Evolutionary conservation across 2,329 filamentous ascomycete species (phyloP), one percentile per base, ranked within the genome.

Genomic region (Alternaria arborescens): DNA sequence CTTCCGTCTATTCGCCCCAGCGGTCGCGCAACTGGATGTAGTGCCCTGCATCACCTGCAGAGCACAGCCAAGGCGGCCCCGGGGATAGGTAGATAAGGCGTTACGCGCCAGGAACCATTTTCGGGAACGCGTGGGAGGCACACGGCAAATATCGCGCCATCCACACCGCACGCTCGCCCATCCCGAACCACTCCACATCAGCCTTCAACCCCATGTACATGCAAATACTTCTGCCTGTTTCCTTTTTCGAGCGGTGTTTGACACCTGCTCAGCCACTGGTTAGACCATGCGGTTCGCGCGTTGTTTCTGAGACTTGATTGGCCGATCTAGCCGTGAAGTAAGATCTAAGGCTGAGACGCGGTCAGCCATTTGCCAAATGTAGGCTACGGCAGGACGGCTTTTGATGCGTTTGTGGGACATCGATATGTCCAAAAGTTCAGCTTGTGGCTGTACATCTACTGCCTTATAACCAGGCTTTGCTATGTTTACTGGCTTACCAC

Each of bases 301-400:
- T 18, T 11, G 30, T 38, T 47, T n/a, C 16, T n/a, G 16, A 24
- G 30, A 20, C 11, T 6, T 60, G 55, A 65, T 65, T 65, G 64
- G 66, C 26, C 38, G 41, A 52, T 56, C 22, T 34, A 24, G 34
- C 26, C 52, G 32, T 28, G 11, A 47, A 47, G 32, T 20, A 40
- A 43, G 34, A 44, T 59, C 55, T 55, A 68, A 66, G 65, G 68
- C 68, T 71, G 65, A 70, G 63, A 60, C 61, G 58, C 61, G 47
- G 43, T 64, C 50, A 61, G 52, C 66, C 67, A 66, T 71, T 70
- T 55, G 38, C 68, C 65, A 48, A 55, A 66, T 68, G 40, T 41
- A 60, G 67, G 46, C 53, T 38, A 26, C 61, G 46, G 51, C 43
- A 62, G 55, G 50, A 56, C 63, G 58, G 60, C 47, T 52, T 44